Evolutionary conservation across 208 protist genomes (phyloP).

Genomic region (Novymonas esmeraldas): DNA sequence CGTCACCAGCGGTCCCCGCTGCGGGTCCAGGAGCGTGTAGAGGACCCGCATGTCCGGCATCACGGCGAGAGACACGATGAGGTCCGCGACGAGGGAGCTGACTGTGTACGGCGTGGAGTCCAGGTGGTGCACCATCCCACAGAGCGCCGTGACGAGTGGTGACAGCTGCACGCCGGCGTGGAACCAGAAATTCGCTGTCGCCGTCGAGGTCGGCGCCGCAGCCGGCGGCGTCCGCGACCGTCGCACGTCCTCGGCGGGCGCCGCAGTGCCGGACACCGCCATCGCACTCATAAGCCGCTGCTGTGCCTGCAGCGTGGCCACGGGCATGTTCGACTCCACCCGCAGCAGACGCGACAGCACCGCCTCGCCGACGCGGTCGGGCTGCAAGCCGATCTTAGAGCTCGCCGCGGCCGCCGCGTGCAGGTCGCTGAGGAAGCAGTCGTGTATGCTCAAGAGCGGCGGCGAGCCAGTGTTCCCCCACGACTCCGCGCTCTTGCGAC

Average conservation of each 20-base stretch:
- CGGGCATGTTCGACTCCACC: conserved; percentile 56
- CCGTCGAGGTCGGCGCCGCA: not conserved
- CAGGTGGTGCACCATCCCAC: conserved; percentile 45
- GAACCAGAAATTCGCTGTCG: conserved; percentile 46
- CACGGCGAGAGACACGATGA: conserved; percentile 53
- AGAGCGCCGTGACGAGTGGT: conserved; percentile 39
- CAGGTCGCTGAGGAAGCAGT: conserved; percentile 54
- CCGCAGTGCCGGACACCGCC: not conserved
- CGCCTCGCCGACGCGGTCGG: conserved; percentile 40
- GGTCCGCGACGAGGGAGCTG: conserved; percentile 46
- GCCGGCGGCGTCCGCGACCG: not conserved
- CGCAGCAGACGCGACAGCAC: conserved; percentile 58
- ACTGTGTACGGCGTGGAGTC: conserved; percentile 45
- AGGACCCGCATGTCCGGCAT: conserved; percentile 71
- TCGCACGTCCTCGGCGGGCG: not conserved
- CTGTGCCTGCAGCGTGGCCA: conserved; percentile 25
- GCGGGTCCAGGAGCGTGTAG: conserved; percentile 69
- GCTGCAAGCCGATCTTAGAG: conserved; percentile 21
- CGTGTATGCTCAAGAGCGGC: conserved; percentile 40
- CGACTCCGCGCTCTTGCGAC: not conserved
- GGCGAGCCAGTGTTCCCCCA: conserved; percentile 27
- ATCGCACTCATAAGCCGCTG: conserved; percentile 29
- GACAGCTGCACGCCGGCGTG: conserved; percentile 47
- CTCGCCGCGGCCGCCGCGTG: conserved; percentile 14
- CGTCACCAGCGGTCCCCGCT: conserved; percentile 45